Percentiles rank a stretch among this genome's conserved stretches.
Evolutionary conservation across 177 flowering plant species (phyloP).

Genomic region (Vitis hybrid): DNA sequence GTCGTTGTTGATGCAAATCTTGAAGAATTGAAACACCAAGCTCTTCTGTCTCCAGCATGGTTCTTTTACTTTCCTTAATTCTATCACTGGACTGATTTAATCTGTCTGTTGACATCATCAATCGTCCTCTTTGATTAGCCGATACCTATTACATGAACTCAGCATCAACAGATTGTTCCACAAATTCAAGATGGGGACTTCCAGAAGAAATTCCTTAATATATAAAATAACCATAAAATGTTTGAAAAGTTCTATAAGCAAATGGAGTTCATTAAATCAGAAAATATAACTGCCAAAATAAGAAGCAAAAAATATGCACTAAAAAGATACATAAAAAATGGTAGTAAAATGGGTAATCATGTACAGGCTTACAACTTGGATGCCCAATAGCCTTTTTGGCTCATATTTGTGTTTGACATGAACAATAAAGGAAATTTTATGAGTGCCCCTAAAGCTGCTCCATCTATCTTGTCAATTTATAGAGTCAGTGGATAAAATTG

Average conservation of each 20-base stretch:
- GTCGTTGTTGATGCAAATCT: constrained; percentile 62
- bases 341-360: background rate
- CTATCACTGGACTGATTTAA: constrained; percentile 51
- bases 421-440: no score
- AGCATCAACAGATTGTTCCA: background rate
- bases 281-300: background rate
- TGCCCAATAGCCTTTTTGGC: no score
- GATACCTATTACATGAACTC: constrained; percentile 38
- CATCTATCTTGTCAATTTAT: no score
- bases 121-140: constrained; percentile 56
- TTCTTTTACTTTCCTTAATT: constrained; percentile 59
- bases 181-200: background rate
- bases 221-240: background rate
- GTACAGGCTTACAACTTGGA: background rate
- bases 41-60: constrained; percentile 77
- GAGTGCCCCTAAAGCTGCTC: no score
- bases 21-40: constrained; percentile 75
- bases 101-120: constrained; percentile 54
- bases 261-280: background rate
- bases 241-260: background rate
- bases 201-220: background rate
- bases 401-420: no score
- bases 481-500: no score
- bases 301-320: background rate
- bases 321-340: background rate